Evolutionary conservation across 1,284 basidiomycete species (phyloP).

Genomic region (Fistulinella cinereoalba): DNA sequence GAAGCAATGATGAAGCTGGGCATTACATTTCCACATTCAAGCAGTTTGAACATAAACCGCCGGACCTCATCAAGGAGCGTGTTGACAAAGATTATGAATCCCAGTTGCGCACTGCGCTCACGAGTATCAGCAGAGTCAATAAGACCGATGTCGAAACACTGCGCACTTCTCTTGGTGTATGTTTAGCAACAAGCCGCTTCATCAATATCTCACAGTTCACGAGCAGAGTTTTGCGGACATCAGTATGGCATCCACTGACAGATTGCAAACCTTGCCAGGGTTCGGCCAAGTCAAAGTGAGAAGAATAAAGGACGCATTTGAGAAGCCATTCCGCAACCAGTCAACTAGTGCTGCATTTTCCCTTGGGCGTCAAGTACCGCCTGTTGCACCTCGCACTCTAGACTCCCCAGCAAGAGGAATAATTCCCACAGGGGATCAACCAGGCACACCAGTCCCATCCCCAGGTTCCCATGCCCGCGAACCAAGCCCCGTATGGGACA

Average conservation of each 20-base stretch:
- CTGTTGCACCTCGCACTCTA: slow-evolving; percentile 4
- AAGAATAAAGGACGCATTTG: slow-evolving; percentile 74
- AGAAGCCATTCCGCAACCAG: slow-evolving; percentile 70
- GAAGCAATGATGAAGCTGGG: slow-evolving; percentile 86
- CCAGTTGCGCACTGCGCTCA: slow-evolving; percentile 82
- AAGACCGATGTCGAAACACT: slow-evolving; percentile 97
- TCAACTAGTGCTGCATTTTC: slow-evolving; percentile 51
- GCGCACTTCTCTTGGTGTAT: slow-evolving; percentile 87
- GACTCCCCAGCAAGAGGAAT: slow-evolving; percentile 18
- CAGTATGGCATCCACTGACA: slow-evolving; percentile 67
- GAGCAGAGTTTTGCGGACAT: slow-evolving; percentile 83
- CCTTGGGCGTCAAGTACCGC: slow-evolving; percentile 26
- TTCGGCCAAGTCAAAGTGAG: slow-evolving; percentile 95
- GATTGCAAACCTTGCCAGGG: slow-evolving; percentile 83
- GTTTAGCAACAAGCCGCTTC: slow-evolving; percentile 29
- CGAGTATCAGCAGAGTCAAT: slow-evolving; percentile 90
- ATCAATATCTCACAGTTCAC: slow-evolving; percentile 7
- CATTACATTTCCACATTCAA: slow-evolving; percentile 92
- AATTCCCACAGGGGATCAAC: slow-evolving; percentile 20
- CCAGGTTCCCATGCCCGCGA: slow-evolving; percentile 20
- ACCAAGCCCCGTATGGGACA: slow-evolving; percentile 56
- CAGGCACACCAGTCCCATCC: slow-evolving; percentile 2
- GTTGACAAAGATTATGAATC: slow-evolving; percentile 86
- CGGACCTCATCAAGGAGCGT: slow-evolving; percentile 92
- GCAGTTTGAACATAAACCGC: slow-evolving; percentile 90